phyloP scores from a whole-genome alignment of 2,329 filamentous ascomycete genomes.

The Cryphonectria radicalis region DNA sequence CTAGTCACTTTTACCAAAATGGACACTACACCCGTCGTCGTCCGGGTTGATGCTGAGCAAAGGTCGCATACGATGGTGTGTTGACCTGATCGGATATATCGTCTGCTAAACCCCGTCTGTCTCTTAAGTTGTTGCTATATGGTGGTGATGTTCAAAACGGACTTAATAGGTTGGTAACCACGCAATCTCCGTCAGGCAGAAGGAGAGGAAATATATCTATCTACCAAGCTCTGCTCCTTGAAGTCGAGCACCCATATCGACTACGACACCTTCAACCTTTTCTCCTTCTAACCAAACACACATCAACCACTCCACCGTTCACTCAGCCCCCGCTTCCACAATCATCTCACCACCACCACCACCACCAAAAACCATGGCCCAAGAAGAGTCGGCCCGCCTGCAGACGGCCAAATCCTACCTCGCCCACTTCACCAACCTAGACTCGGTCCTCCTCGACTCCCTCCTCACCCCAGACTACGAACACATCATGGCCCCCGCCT shows the following conservation, averaged over 20 bases:
- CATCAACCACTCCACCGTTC: neutral
- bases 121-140: neutral
- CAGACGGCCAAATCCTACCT: slow-evolving; percentile 23
- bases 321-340: neutral
- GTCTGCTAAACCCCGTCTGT: neutral
- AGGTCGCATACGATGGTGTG: neutral
- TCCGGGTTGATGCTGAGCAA: neutral
- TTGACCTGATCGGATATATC: neutral
- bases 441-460: slow-evolving; percentile 9
- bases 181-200: neutral
- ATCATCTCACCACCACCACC: neutral
- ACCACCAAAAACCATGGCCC: neutral
- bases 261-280: neutral
- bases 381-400: slow-evolving; percentile 18
- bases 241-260: neutral
- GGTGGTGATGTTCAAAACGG: neutral
- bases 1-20: neutral
- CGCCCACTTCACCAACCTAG: slow-evolving; percentile 17
- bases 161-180: neutral
- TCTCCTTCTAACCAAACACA: neutral
- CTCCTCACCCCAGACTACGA: slow-evolving; percentile 13
- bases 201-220: neutral
- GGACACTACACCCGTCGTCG: neutral
- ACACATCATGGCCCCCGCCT: slow-evolving; percentile 21
- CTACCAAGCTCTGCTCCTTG: neutral